Evolutionary conservation across 2,329 filamentous ascomycete genomes (phyloP).

Genomic region (Cyphellophora europaea): DNA sequence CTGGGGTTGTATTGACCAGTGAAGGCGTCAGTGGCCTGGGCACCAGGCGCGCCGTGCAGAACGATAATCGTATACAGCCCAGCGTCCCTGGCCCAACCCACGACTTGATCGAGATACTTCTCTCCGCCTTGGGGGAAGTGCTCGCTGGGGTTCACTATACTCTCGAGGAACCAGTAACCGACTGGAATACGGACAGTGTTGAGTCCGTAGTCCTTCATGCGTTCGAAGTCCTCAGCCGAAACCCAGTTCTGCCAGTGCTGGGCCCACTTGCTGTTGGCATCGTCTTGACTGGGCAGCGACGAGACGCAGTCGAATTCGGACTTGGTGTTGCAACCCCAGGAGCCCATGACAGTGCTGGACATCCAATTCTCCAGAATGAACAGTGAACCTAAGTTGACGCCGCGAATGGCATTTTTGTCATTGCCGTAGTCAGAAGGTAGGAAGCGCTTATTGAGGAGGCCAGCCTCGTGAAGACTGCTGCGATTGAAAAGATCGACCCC

Average conservation of each 20-base stretch:
- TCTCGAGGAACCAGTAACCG: constrained; percentile 47
- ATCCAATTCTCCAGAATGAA: constrained; percentile 50
- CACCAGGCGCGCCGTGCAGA: constrained; percentile 43
- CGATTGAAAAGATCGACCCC: constrained; percentile 20
- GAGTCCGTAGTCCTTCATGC: constrained; percentile 41
- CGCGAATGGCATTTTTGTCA: no score
- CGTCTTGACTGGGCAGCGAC: constrained; percentile 31
- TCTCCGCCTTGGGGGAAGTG: constrained; percentile 42
- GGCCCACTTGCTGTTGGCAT: constrained; percentile 38
- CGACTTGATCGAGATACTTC: constrained; percentile 37
- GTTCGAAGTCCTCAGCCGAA: constrained; percentile 36
- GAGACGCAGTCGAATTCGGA: constrained; percentile 42
- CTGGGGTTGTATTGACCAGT: constrained; percentile 31
- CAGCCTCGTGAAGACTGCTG: constrained; percentile 8
- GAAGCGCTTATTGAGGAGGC: constrained; percentile 7
- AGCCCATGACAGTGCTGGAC: constrained; percentile 34
- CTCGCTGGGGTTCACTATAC: constrained; percentile 38
- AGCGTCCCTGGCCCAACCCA: constrained; percentile 38
- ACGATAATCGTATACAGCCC: constrained; percentile 47
- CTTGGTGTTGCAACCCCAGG: constrained; percentile 38
- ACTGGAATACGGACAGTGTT: constrained; percentile 47
- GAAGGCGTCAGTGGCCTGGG: constrained; percentile 38
- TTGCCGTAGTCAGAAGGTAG: constrained; percentile 7
- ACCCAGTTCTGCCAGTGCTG: constrained; percentile 45
- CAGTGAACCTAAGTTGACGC: constrained; percentile 45